phyloP scores from a whole-genome alignment of 2,329 filamentous ascomycete genomes.

The Trichophyton benhamiae region DNA sequence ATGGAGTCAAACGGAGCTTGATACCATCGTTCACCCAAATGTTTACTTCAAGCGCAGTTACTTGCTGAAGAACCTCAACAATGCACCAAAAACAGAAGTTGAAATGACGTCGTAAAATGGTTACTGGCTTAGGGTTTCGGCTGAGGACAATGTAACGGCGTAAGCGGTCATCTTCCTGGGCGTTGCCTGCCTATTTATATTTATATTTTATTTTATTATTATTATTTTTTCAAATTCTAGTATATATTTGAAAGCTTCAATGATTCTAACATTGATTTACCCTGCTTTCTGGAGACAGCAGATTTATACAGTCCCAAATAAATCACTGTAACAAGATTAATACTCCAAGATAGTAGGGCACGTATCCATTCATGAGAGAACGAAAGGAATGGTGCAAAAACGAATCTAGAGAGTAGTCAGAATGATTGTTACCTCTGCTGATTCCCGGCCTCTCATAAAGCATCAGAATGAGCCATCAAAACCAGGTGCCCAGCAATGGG shows the following conservation, averaged over 20 bases:
- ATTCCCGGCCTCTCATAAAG: constrained; percentile 55
- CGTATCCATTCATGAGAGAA: not conserved
- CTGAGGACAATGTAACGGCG: not conserved
- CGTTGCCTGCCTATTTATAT: not conserved
- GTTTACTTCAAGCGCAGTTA: constrained; percentile 96
- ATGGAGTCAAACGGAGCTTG: constrained; percentile 63
- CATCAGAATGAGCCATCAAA: constrained; percentile 53
- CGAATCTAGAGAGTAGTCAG: not conserved
- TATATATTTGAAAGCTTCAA: not conserved
- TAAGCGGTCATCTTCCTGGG: not conserved
- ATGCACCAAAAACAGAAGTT: constrained; percentile 39
- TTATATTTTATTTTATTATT: not conserved
- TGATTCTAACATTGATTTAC: not conserved
- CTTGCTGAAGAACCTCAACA: constrained; percentile 66
- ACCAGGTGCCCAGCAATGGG: constrained; percentile 62
- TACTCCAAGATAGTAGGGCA: too few species aligned
- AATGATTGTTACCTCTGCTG: constrained; percentile 53
- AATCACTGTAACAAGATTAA: too few species aligned
- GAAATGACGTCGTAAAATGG: constrained; percentile 37
- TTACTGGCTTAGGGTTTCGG: not conserved
- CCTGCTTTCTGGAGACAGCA: too few species aligned
- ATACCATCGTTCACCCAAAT: constrained; percentile 95
- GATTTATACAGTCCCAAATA: too few species aligned
- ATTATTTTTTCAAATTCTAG: not conserved
- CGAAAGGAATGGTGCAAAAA: not conserved